Evolutionary conservation across 805 yeast genomes (phyloP), one percentile per base, ranked within the genome.

Genomic region (Sugiyamaella boreocaroliniensis): DNA sequence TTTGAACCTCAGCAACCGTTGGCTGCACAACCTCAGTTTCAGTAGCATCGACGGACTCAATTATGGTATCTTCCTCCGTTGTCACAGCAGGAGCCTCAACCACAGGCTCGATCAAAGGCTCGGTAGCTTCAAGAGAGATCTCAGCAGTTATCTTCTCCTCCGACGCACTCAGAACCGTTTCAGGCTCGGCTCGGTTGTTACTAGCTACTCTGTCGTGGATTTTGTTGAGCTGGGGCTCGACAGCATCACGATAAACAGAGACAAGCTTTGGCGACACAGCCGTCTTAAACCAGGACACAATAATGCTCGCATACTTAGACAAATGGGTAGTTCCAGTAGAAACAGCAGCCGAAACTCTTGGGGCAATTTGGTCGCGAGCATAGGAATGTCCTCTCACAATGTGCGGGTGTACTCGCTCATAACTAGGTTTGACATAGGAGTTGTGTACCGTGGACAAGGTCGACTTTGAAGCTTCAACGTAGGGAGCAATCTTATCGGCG

Each of bases 171-270:
- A 22, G 26, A 4, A 22, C 26, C 26, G 26, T 15, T 3, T 32
- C 15, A 19, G 29, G 45, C n/a, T 34, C 40, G 19, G 46, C 14
- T 5, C 26, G 46, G 29, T 48, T 34, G 14, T 54, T 51, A 8
- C 51, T 50, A 18, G 45, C 45, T 4, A 63, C 49, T 8, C 64
- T 57, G 37, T 58, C 57, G 42, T 49, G 55, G 43, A 63, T 61
- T 51, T 61, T 61, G 42, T 46, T 37, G 2, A 63, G 29, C 48
- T 62, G 65, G 1, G 66, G 65, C 52, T 63, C 63, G 29, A 63
- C 52, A 7, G 50, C 45, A 40, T 56, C 52, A n/a, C 46, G 20
- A 50, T 62, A 63, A 5, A 63, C 26, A 10, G 48, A 51, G 14
- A 19, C 16, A 11, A 58, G 47, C 34, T 49, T 43, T 11, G 65